Evolutionary conservation across 306 rosid species (phyloP).

Genomic region (Ceratonia siliqua): DNA sequence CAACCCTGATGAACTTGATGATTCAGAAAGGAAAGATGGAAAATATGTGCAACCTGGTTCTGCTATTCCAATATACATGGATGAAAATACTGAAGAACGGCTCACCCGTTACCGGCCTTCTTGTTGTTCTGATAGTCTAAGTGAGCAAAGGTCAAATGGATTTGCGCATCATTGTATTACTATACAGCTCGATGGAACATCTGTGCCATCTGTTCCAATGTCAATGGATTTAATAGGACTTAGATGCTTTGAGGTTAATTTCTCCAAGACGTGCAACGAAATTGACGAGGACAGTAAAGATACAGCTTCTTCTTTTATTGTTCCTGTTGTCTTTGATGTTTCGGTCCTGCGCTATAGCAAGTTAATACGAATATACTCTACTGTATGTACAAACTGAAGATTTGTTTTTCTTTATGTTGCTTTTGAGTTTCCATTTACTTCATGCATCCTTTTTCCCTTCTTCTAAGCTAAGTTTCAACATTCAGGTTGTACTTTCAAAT

Average conservation of each 20-base stretch:
- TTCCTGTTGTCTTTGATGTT: constrained; percentile 93
- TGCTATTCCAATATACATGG: constrained; percentile 67
- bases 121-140: constrained; percentile 66
- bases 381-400: constrained; percentile 58
- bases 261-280: constrained; percentile 57
- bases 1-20: constrained; percentile 46
- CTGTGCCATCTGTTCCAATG: constrained; percentile 71
- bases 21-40: constrained; percentile 44
- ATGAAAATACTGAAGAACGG: constrained; percentile 66
- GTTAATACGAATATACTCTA: constrained; percentile 82
- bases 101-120: constrained; percentile 63
- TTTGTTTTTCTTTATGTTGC: constrained; percentile 21
- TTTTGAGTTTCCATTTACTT: constrained; percentile 12
- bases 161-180: constrained; percentile 73
- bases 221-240: constrained; percentile 96
- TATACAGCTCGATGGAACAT: constrained; percentile 89
- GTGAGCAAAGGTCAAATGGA: constrained; percentile 62
- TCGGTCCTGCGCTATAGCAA: constrained; percentile 83
- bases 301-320: constrained; percentile 54
- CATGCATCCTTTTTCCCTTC: background rate
- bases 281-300: constrained; percentile 38
- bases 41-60: constrained; percentile 74
- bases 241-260: constrained; percentile 86
- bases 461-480: constrained; percentile 27
- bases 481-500: constrained; percentile 87